phyloP scores from a whole-genome alignment of 192 early-diverging fungal species.

The Funneliformis geosporum region DNA sequence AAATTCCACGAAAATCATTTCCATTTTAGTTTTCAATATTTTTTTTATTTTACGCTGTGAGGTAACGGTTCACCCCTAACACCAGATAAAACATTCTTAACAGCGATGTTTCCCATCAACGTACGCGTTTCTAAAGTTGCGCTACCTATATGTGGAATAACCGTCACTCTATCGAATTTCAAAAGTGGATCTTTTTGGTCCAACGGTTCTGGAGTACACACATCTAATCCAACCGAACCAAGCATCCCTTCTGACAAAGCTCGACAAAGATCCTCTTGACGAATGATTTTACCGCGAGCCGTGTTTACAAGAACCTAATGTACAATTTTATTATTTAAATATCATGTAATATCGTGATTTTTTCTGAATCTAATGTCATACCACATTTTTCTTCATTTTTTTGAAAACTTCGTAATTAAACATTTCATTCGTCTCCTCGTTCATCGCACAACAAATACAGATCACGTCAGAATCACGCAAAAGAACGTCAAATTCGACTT shows the following conservation, averaged over 20 bases:
- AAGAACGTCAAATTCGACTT: constrained; percentile 58
- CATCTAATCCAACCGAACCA: constrained; percentile 80
- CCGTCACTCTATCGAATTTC: constrained; percentile 57
- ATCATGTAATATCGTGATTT: background rate
- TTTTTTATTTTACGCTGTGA: background rate
- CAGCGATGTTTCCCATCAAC: constrained; percentile 73
- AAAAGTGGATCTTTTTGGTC: constrained; percentile 61
- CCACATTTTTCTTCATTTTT: constrained; percentile 65
- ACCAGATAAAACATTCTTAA: constrained; percentile 71
- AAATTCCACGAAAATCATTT: background rate
- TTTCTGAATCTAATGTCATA: constrained; percentile 33
- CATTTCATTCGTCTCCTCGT: constrained; percentile 65
- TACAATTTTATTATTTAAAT: background rate
- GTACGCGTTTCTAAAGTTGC: constrained; percentile 83
- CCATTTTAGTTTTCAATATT: background rate
- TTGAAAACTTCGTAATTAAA: constrained; percentile 67
- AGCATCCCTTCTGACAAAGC: constrained; percentile 63
- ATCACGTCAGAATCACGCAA: constrained; percentile 70
- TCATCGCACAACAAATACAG: constrained; percentile 76
- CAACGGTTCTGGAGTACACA: constrained; percentile 85
- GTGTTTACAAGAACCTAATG: constrained; percentile 76
- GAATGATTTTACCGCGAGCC: constrained; percentile 76
- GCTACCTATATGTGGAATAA: constrained; percentile 84
- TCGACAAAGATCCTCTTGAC: constrained; percentile 69
- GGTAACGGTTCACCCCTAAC: constrained; percentile 54